These are phyloP conservation scores for Coemansia sp. DNA, from an alignment of 371 early-diverging fungal genomes.

Conservation along the genomic window DNA sequence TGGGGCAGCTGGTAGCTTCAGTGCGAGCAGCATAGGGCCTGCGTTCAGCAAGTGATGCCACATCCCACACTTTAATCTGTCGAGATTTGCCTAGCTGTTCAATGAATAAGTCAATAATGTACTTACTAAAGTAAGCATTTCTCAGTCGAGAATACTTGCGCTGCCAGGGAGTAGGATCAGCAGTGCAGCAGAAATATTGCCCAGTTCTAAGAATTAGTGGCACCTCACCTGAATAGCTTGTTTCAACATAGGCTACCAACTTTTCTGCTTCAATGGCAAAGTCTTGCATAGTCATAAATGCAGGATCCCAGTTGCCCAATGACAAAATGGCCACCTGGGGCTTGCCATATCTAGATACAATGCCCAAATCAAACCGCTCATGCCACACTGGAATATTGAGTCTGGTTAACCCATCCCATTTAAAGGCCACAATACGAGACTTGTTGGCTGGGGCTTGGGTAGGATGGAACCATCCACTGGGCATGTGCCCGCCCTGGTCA, in stretches of 20 bases:
- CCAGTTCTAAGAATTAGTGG: slow-evolving; percentile 5
- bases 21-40: not conserved
- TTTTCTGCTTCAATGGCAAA: slow-evolving; percentile 11
- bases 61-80: slow-evolving; percentile 4
- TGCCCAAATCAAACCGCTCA: slow-evolving; percentile 19
- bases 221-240: not conserved
- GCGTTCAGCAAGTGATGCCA: not conserved
- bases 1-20: not conserved
- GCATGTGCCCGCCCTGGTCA: not conserved
- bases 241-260: slow-evolving; percentile 3
- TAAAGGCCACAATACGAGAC: slow-evolving; percentile 7
- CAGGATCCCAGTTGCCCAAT: slow-evolving; percentile 16
- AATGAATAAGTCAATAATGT: not conserved
- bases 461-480: not conserved
- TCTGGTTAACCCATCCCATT: slow-evolving; percentile 15
- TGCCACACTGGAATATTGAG: slow-evolving; percentile 2
- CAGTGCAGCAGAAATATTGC: slow-evolving; percentile 10
- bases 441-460: slow-evolving; percentile 8
- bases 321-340: slow-evolving; percentile 11
- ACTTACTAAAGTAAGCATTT: not conserved
- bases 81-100: not conserved
- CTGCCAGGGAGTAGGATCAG: slow-evolving; percentile 30
- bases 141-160: slow-evolving; percentile 7
- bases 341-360: slow-evolving; percentile 6
- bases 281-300: slow-evolving; percentile 3